Percentiles rank a stretch among this genome's conserved stretches.
Conservation (phyloP, 1,139 yeast genomes). For the Meyerozyma elateridarum region DNA sequence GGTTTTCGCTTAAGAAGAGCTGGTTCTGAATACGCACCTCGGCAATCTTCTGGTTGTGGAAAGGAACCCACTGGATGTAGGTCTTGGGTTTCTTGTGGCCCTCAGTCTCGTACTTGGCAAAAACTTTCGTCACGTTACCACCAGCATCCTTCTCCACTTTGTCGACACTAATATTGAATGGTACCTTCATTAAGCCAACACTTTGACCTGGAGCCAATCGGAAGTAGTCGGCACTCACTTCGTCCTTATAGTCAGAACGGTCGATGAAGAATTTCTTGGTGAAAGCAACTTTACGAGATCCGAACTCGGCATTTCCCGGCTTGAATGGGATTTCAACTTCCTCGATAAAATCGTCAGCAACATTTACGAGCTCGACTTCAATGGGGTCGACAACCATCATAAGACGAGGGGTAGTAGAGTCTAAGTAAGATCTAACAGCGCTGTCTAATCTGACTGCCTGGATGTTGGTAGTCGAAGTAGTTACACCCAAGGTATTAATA, state of each 20-base stretch:
- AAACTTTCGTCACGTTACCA: constrained; percentile 66
- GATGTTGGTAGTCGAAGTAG: constrained; percentile 87
- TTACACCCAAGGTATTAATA: constrained; percentile 93
- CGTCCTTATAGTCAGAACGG: constrained; percentile 78
- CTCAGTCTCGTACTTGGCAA: constrained; percentile 73
- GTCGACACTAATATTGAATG: constrained; percentile 73
- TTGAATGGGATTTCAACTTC: constrained; percentile 78
- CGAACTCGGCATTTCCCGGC: constrained; percentile 64
- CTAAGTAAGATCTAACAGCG: constrained; percentile 82
- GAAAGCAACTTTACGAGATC: constrained; percentile 74
- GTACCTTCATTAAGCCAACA: constrained; percentile 94
- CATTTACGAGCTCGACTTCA: constrained; percentile 76
- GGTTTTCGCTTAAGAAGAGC: constrained; percentile 88
- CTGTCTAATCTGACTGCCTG: constrained; percentile 87
- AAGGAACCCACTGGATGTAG: constrained; percentile 94
- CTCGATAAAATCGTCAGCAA: constrained; percentile 70
- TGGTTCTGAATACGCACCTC: constrained; percentile 88
- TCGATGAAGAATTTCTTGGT: constrained; percentile 78
- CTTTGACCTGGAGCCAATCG: constrained; percentile 92
- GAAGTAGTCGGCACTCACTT: constrained; percentile 60
- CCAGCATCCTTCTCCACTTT: constrained; percentile 56
- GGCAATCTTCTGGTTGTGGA: constrained; percentile 49
- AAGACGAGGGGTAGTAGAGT: constrained; percentile 87
- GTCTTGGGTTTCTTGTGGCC: constrained; percentile 80
- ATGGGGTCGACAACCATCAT: constrained; percentile 92